A percentile compares a stretch with the other conserved stretches of the same genome.
Conservation (phyloP, 2,329 filamentous ascomycete species). For the Dryadomyces quercivorus region DNA sequence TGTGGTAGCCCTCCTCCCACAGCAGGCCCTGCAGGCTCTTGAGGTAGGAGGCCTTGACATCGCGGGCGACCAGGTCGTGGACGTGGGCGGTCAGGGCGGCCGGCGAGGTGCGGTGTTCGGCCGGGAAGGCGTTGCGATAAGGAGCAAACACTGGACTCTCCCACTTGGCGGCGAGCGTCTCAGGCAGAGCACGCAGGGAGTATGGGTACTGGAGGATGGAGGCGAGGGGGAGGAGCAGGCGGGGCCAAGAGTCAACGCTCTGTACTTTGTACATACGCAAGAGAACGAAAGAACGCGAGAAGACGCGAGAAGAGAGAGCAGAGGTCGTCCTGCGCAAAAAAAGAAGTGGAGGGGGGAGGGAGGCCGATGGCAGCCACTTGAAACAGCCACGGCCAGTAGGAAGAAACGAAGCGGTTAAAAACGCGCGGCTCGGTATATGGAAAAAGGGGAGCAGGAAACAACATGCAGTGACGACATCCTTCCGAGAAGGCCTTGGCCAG, state of each 20-base stretch:
- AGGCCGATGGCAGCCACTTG: not conserved
- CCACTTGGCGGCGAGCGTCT: constrained; percentile 55
- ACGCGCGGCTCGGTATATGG: no score
- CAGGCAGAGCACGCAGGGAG: constrained; percentile 53
- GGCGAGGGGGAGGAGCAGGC: not conserved
- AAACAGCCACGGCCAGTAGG: no score
- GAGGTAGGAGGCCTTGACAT: constrained; percentile 65
- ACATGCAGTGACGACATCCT: not conserved
- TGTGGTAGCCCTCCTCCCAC: constrained; percentile 62
- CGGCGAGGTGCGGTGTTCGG: constrained; percentile 45
- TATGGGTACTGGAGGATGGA: constrained; percentile 55
- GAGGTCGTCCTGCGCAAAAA: not conserved
- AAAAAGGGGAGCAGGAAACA: not conserved
- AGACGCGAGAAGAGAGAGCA: no score
- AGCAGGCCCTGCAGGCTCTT: constrained; percentile 72
- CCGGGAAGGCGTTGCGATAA: constrained; percentile 61
- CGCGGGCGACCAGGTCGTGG: constrained; percentile 54
- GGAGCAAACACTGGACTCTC: constrained; percentile 47
- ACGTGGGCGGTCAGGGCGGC: constrained; percentile 54
- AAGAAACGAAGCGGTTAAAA: not conserved
- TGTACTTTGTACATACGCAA: not conserved
- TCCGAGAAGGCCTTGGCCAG: no score
- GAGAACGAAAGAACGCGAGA: no score
- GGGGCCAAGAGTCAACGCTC: constrained; percentile 4
- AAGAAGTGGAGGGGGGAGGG: not conserved